Evolutionary conservation across 2,329 filamentous ascomycete species (phyloP), one percentile per base, ranked within the genome.

Genomic region (Metarhizium humberi): DNA sequence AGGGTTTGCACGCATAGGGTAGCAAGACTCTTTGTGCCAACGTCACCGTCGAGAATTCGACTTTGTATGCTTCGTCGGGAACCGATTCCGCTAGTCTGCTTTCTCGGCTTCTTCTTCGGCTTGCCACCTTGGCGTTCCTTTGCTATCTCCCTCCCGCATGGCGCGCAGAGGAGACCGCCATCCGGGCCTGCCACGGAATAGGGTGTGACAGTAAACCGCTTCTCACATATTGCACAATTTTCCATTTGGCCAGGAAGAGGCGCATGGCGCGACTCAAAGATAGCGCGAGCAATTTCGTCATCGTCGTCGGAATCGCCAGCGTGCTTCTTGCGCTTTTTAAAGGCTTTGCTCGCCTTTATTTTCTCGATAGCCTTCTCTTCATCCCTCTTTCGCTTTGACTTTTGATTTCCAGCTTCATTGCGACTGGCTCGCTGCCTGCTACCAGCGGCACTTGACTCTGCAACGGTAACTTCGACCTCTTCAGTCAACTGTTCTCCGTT

Each of bases 121-220:
- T 66, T 65, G 1, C 63, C 55, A n/a, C 66, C 64, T 34, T 77
- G 73, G 20, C 76, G 73, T 57, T 87, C 86, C 55, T 88, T 86
- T 45, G 81, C 80, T 52, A 88, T 70, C 58, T 89, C 82, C 63
- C 87, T 91, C 25, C 89, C 87, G 65, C 92, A 97, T 25, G 88
- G 84, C 3, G 79, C 78, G 67, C 92, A 97, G 2, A 96, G 76
- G n/a, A 97, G 75, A 16, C 90, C 90, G 4, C 92, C 92, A n/a
- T 87, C 78, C 0, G 89, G 87, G 0, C 88, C 90, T 32, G 85
- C 81, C 60, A 90, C 87, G 59, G 87, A 91, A 72, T 96, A 96
- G 0, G 90, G 81, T 0, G 92, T 96, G 48, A 97, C 92, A 0
- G 90, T 96, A 66, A 97, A 97, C 42, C 91, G 85, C 68, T 94